A percentile compares a stretch with the other conserved stretches of the same genome.
These are phyloP conservation scores for Hanseniaspora uvarum DNA, from an alignment of 1,139 yeast species.

Conservation along the genomic window DNA sequence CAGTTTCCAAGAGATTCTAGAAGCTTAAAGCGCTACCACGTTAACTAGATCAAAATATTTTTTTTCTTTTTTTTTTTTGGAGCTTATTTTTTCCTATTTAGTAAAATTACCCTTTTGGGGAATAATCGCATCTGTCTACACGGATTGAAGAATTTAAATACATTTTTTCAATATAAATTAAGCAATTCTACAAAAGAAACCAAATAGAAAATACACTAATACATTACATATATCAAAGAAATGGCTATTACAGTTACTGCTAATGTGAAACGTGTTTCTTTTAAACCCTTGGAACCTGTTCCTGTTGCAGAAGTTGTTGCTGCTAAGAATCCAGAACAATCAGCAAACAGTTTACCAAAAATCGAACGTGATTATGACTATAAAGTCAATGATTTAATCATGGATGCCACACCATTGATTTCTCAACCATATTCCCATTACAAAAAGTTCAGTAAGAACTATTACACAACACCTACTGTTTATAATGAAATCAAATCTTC, in stretches of 20 bases:
- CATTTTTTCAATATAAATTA: not conserved
- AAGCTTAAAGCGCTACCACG: not conserved
- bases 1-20: not conserved
- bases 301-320: not conserved
- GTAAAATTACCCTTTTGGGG: not conserved
- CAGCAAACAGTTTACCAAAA: not conserved
- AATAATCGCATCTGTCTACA: not conserved
- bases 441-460: constrained; percentile 55
- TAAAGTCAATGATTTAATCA: constrained; percentile 48
- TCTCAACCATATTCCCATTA: constrained; percentile 73
- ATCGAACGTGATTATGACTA: constrained; percentile 19
- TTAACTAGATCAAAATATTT: not conserved
- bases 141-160: not conserved
- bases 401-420: constrained; percentile 92
- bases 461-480: constrained; percentile 89
- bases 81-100: not conserved
- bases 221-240: not conserved
- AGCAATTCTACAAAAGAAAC: not conserved
- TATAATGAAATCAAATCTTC: constrained; percentile 79
- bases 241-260: constrained; percentile 13
- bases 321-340: not conserved
- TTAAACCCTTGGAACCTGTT: not conserved
- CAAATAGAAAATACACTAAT: not conserved
- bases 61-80: not conserved
- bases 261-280: constrained; percentile 8